These are phyloP conservation scores for Bolboschoenus planiculmis DNA, from an alignment of 176 grass and related monocot species.

Conservation along the genomic window DNA sequence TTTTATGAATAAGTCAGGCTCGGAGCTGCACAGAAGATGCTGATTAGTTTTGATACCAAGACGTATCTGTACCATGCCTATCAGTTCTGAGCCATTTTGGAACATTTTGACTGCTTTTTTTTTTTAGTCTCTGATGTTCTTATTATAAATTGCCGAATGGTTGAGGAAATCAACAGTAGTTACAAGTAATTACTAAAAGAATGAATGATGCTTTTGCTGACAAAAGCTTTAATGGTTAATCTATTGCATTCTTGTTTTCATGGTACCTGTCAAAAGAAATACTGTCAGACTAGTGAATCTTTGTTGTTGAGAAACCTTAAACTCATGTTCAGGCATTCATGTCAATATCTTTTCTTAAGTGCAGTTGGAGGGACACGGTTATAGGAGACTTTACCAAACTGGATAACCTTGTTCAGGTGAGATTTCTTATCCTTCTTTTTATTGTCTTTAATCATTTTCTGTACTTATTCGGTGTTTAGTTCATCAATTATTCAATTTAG, in stretches of 20 bases:
- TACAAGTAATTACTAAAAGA: background rate
- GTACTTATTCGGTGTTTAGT: background rate
- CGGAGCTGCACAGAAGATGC: background rate
- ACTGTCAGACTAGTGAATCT: background rate
- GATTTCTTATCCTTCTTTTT: background rate
- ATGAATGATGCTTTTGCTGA: background rate
- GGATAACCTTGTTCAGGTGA: slow-evolving; percentile 94
- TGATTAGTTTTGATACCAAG: background rate
- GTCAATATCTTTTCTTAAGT: background rate
- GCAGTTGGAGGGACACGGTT: slow-evolving; percentile 80
- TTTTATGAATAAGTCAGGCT: background rate
- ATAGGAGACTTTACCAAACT: slow-evolving; percentile 87
- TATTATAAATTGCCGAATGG: background rate
- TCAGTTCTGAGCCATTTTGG: background rate
- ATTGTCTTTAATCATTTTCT: background rate
- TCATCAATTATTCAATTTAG: background rate
- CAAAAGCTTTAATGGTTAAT: background rate
- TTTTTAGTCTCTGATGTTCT: background rate
- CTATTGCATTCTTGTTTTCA: slow-evolving; percentile 1
- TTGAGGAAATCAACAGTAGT: background rate
- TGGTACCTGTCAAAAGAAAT: background rate
- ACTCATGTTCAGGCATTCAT: background rate
- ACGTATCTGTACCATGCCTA: background rate
- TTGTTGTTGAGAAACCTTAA: slow-evolving; percentile 4
- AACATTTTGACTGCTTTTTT: background rate